Conservation (phyloP, 208 protist species). For the Trypanosoma caninum region DNA sequence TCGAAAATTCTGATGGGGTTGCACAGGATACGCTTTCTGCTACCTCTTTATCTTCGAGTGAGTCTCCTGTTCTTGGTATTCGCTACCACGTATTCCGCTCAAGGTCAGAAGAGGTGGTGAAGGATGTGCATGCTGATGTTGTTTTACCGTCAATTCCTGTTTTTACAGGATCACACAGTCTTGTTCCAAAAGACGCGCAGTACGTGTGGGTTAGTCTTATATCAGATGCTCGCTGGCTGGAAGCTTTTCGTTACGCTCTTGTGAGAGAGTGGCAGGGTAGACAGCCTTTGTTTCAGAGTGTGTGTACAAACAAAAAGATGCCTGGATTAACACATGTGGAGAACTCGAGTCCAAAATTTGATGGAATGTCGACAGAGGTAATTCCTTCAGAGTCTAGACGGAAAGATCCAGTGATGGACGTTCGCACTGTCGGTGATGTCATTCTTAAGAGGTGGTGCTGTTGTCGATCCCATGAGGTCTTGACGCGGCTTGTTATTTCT, state of each 20-base stretch:
- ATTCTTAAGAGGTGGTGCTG: slow-evolving; percentile 64
- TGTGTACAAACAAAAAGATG: slow-evolving; percentile 16
- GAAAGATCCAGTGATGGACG: not conserved
- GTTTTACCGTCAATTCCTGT: not conserved
- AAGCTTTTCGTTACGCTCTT: slow-evolving; percentile 37
- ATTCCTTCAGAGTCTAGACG: no score
- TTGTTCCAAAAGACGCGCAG: slow-evolving; percentile 44
- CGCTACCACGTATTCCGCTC: slow-evolving; percentile 16
- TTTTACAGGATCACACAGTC: slow-evolving; percentile 23
- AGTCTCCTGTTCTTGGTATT: slow-evolving; percentile 21
- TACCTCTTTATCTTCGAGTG: not conserved
- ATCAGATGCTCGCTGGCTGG: slow-evolving; percentile 48
- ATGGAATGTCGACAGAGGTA: no score
- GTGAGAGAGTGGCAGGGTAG: slow-evolving; percentile 34
- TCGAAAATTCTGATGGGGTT: slow-evolving; percentile 9
- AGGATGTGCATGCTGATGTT: slow-evolving; percentile 33
- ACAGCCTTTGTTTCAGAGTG: slow-evolving; percentile 10
- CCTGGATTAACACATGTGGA: no score
- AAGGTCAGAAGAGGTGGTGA: not conserved
- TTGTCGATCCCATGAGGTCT: slow-evolving; percentile 52
- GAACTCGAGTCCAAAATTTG: no score
- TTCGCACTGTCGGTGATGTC: slow-evolving; percentile 54
- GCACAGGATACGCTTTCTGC: not conserved
- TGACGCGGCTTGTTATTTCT: slow-evolving; percentile 50
- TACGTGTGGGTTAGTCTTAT: slow-evolving; percentile 61